Percentiles rank a stretch among this genome's conserved stretches.
phyloP scores from a whole-genome alignment of 352 stramenopile species.

The Phytophthora crassamura region DNA sequence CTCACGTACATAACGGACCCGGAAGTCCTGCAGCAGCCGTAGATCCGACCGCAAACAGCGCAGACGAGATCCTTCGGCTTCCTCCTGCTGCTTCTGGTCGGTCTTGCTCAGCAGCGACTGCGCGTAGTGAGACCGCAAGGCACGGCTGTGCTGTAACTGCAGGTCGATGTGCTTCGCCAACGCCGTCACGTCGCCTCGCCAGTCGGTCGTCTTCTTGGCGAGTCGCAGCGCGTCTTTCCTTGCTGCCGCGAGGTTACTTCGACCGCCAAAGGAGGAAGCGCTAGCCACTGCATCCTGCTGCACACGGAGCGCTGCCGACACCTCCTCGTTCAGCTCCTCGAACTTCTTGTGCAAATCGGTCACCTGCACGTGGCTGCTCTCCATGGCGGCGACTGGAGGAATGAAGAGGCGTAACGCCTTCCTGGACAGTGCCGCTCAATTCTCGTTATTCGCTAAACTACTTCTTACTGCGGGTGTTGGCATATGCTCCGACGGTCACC shows the following conservation, averaged over 20 bases:
- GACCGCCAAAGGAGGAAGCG: conserved; percentile 20
- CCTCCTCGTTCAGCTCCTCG: conserved; percentile 74
- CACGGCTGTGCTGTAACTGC: conserved; percentile 75
- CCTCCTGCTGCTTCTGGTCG: conserved; percentile 51
- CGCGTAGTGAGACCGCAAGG: conserved; percentile 62
- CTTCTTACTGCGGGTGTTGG: conserved; percentile 35
- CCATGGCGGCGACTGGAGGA: conserved; percentile 34
- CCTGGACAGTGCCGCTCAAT: conserved; percentile 6
- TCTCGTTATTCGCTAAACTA: conserved; percentile 43
- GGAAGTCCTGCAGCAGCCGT: conserved; percentile 68
- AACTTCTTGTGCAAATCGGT: conserved; percentile 81
- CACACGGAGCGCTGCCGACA: conserved; percentile 52
- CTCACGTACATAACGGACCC: conserved; percentile 46
- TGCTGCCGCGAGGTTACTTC: conserved; percentile 24
- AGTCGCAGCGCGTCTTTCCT: conserved; percentile 60
- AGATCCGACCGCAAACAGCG: conserved; percentile 67
- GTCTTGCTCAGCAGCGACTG: conserved; percentile 56
- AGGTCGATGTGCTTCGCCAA: conserved; percentile 78
- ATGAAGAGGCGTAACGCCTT: conserved; percentile 24
- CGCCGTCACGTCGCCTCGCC: conserved; percentile 74
- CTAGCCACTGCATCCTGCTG: conserved; percentile 58
- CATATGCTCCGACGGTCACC: conserved; percentile 29
- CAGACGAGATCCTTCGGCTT: conserved; percentile 59
- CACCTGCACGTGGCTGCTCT: conserved; percentile 54
- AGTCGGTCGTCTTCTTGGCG: conserved; percentile 63